A percentile compares a stretch with the other conserved stretches of the same genome.
Evolutionary conservation across 108 stramenopile genomes (phyloP).

Genomic region (Schizochytrium sp.): DNA sequence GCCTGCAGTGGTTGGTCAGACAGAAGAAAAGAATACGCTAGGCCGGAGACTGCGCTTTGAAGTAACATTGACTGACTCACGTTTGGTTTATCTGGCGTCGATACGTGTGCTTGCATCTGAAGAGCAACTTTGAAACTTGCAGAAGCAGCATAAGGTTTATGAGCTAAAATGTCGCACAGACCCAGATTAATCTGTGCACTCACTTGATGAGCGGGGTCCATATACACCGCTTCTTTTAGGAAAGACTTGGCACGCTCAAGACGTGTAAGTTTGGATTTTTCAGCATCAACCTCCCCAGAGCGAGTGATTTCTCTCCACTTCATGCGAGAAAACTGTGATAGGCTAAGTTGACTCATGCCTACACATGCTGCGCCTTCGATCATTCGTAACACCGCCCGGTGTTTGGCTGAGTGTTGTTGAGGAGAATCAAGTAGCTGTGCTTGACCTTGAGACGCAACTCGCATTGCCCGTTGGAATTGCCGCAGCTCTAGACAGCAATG

Average conservation of each 20-base stretch:
- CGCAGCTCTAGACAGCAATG: background rate
- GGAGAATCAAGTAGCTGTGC: background rate
- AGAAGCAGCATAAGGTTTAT: background rate
- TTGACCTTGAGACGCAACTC: background rate
- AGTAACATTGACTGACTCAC: background rate
- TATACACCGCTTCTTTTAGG: background rate
- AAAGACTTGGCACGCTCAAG: background rate
- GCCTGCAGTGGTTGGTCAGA: background rate
- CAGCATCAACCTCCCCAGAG: background rate
- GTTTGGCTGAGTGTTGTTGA: background rate
- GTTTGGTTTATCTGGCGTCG: too few relatives aligned
- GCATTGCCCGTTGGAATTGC: background rate
- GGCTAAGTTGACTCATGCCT: background rate
- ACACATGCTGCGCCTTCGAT: background rate
- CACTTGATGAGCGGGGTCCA: slow-evolving; percentile 12
- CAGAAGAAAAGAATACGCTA: background rate
- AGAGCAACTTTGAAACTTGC: background rate
- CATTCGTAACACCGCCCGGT: background rate
- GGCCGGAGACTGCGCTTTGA: background rate
- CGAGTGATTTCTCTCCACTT: background rate
- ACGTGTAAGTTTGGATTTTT: background rate
- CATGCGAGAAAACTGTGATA: background rate
- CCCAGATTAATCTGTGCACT: background rate
- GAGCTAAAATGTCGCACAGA: background rate
- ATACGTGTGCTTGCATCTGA: background rate